A percentile compares a stretch with the other conserved stretches of the same genome.
Evolutionary conservation across 2,329 filamentous ascomycete genomes (phyloP).

Genomic region (Pseudogymnoascus sp.): DNA sequence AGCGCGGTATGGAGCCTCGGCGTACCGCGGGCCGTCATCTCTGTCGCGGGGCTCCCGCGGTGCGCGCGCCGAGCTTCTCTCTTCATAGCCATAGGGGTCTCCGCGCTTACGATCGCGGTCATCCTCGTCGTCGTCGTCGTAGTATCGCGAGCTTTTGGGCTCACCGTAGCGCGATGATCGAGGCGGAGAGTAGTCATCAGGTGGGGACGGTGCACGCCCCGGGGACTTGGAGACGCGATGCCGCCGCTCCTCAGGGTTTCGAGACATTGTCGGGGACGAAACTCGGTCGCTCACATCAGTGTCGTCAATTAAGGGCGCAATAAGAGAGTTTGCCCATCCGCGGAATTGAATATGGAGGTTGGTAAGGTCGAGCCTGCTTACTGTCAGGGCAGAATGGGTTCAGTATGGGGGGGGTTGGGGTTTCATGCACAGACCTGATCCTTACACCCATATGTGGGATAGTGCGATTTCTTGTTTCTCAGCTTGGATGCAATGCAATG

Average conservation of each 20-base stretch:
- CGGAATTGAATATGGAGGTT: constrained; percentile 2
- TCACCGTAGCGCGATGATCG: neutral
- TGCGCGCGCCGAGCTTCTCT: neutral
- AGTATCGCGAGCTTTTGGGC: constrained; percentile 3
- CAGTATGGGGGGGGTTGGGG: constrained; percentile 7
- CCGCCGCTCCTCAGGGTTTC: constrained; percentile 4
- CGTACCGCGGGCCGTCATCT: constrained; percentile 5
- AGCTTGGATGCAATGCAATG: constrained; percentile 1
- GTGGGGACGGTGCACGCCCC: neutral
- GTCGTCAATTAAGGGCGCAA: constrained; percentile 1
- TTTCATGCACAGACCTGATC: constrained; percentile 8
- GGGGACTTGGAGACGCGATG: neutral
- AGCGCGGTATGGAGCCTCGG: neutral
- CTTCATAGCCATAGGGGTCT: neutral
- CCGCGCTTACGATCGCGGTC: neutral
- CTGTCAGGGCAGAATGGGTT: constrained; percentile 7
- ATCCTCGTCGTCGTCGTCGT: neutral
- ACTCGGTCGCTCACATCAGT: constrained; percentile 1
- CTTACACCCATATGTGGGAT: constrained; percentile 7
- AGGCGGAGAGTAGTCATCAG: neutral
- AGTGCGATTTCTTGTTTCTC: neutral
- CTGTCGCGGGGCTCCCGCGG: neutral
- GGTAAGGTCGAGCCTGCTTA: constrained; percentile 4
- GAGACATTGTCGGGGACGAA: constrained; percentile 6
- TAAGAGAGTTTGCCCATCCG: neutral